Conservation (phyloP, 352 stramenopile genomes). For the Plasmopara viticola region DNA sequence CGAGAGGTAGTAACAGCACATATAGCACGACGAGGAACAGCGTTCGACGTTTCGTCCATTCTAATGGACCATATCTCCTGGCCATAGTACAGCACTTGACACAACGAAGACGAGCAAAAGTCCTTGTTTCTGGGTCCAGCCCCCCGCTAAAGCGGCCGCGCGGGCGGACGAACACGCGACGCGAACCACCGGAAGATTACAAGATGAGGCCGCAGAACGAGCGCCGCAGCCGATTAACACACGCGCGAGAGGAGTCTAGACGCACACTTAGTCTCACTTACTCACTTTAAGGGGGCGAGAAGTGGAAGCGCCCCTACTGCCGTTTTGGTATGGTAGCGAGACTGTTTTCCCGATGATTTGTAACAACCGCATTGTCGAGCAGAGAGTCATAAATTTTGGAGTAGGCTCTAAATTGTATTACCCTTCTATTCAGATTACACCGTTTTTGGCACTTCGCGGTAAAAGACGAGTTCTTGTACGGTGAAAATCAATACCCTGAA, state of each 20-base stretch:
- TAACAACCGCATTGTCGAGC: constrained; percentile 14
- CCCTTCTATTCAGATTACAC: constrained; percentile 1
- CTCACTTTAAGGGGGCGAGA: constrained; percentile 4
- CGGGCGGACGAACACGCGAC: constrained; percentile 16
- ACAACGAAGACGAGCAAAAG: constrained; percentile 4
- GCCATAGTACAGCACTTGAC: constrained; percentile 13
- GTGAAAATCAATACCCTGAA: too few relatives aligned
- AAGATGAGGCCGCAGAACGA: constrained; percentile 12
- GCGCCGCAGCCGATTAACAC: constrained; percentile 14
- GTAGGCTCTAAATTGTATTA: not conserved
- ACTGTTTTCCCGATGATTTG: constrained; percentile 11
- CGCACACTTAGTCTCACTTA: constrained; percentile 8
- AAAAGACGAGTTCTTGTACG: too few relatives aligned
- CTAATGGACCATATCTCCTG: constrained; percentile 9
- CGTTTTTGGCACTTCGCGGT: not conserved
- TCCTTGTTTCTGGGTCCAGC: constrained; percentile 2
- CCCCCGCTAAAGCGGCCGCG: constrained; percentile 11
- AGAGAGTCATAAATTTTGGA: constrained; percentile 5
- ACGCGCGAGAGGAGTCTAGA: constrained; percentile 3
- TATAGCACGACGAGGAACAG: constrained; percentile 7
- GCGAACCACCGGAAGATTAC: constrained; percentile 8
- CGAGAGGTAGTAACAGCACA: constrained; percentile 1
- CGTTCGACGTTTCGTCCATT: constrained; percentile 6
- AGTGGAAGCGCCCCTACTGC: constrained; percentile 6
- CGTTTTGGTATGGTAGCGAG: constrained; percentile 13